phyloP scores from a whole-genome alignment of 352 stramenopile species.

The Globisporangium paroecandrum region DNA sequence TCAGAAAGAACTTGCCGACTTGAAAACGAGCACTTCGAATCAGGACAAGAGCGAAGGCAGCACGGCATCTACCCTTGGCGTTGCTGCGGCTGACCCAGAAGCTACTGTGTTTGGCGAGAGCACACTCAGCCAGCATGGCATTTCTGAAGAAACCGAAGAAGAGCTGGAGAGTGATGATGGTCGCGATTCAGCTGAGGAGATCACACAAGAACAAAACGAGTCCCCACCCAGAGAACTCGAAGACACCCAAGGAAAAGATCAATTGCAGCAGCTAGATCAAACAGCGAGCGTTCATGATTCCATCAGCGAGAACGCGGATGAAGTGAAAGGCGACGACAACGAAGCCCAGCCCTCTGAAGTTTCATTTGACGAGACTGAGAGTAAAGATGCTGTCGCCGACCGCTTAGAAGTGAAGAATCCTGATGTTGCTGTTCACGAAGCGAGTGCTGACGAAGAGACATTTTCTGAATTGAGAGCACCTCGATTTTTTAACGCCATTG shows the following conservation, averaged over 20 bases:
- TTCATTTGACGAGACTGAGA: too few relatives aligned
- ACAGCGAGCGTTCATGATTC: neutral
- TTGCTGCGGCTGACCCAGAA: neutral
- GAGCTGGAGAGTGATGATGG: neutral
- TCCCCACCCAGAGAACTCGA: neutral
- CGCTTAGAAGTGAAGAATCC: too few relatives aligned
- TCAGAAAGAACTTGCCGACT: constrained; percentile 24
- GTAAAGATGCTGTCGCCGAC: too few relatives aligned
- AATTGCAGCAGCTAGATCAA: neutral
- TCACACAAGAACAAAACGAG: neutral
- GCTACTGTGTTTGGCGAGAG: neutral
- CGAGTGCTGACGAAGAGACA: too few relatives aligned
- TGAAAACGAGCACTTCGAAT: constrained; percentile 1
- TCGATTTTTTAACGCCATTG: too few relatives aligned
- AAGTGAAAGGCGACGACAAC: too few relatives aligned
- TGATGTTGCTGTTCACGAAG: too few relatives aligned
- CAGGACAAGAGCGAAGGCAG: neutral
- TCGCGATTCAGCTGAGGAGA: too few relatives aligned
- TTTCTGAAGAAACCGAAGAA: constrained; percentile 7
- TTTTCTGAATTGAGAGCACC: too few relatives aligned
- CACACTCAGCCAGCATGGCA: neutral
- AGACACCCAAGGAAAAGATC: neutral
- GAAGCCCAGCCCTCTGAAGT: too few relatives aligned
- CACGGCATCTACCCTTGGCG: neutral
- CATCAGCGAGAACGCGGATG: neutral